These are phyloP conservation scores for Dryas drummondii DNA, from an alignment of 306 rosid genomes.

Conservation along the genomic window DNA sequence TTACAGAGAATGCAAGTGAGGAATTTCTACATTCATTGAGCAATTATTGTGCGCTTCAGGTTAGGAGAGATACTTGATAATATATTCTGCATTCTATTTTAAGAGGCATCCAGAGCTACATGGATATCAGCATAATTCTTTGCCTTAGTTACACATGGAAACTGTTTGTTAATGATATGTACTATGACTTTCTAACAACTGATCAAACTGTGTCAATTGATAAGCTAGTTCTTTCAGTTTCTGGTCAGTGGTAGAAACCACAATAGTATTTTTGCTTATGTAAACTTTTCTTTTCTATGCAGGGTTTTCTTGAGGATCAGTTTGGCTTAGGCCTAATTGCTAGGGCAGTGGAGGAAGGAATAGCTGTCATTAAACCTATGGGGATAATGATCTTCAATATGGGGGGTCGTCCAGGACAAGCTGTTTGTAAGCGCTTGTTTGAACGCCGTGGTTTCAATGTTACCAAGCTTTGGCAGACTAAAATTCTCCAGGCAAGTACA, in stretches of 20 bases:
- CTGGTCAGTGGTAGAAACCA: neutral
- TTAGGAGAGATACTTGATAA: constrained; percentile 28
- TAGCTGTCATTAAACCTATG: constrained; percentile 75
- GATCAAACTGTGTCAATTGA: neutral
- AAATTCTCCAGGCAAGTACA: constrained; percentile 80
- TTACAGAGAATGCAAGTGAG: constrained; percentile 98
- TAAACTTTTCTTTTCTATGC: constrained; percentile 11
- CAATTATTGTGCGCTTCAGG: constrained; percentile 99
- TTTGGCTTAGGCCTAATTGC: constrained; percentile 97
- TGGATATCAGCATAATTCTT: neutral
- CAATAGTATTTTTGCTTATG: neutral
- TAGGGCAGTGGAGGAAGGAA: constrained; percentile 98
- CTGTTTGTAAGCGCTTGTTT: constrained; percentile 82
- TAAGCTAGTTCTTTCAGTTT: neutral
- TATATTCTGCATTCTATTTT: neutral
- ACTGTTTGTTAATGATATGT: neutral
- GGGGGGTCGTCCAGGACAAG: constrained; percentile 99
- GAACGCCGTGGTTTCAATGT: constrained; percentile 90
- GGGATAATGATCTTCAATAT: constrained; percentile 97
- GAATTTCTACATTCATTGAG: constrained; percentile 86
- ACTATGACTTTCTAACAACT: neutral
- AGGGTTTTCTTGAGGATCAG: constrained; percentile 99
- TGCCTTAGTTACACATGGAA: neutral
- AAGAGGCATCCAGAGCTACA: neutral
- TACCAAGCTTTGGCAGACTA: constrained; percentile 95